phyloP scores from a whole-genome alignment of 225 moss, liverwort and hornwort species.

The Pseudisothecium myosuroides region DNA sequence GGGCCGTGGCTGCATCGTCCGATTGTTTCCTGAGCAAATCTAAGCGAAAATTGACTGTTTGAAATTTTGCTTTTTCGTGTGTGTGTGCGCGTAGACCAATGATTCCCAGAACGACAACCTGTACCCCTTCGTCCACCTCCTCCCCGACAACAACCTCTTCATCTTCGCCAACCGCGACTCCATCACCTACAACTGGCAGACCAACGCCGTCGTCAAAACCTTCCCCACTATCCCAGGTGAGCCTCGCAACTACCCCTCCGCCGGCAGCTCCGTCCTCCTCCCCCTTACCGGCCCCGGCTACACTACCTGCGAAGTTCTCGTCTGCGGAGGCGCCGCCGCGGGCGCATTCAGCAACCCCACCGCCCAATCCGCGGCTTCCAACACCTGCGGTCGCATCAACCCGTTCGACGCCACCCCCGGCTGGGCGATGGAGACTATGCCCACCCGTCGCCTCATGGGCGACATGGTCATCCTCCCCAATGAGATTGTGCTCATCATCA shows the following conservation, averaged over 20 bases:
- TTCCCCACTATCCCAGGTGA: conserved; percentile 37
- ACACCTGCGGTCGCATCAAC: conserved; percentile 37
- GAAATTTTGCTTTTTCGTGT: background rate
- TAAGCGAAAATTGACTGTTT: background rate
- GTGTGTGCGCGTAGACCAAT: conserved; percentile 19
- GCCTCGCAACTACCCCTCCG: conserved; percentile 46
- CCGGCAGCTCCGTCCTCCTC: conserved; percentile 39
- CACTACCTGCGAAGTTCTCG: background rate
- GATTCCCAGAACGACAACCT: conserved; percentile 36
- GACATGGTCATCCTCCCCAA: conserved; percentile 33
- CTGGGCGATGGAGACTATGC: conserved; percentile 53
- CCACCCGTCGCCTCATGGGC: conserved; percentile 33
- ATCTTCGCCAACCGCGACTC: conserved; percentile 56
- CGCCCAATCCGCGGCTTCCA: background rate
- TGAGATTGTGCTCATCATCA: conserved; percentile 34
- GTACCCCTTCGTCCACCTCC: conserved; percentile 43
- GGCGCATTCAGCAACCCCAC: conserved; percentile 20
- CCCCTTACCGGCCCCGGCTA: conserved; percentile 5
- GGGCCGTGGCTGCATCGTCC: no score
- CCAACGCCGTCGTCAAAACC: background rate
- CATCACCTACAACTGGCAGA: conserved; percentile 17
- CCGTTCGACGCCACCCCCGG: background rate
- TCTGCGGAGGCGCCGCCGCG: conserved; percentile 30
- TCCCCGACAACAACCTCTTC: conserved; percentile 33
- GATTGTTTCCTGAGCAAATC: background rate